phyloP scores from a whole-genome alignment of 2,329 filamentous ascomycete genomes.

The Xylariaceae sp. region DNA sequence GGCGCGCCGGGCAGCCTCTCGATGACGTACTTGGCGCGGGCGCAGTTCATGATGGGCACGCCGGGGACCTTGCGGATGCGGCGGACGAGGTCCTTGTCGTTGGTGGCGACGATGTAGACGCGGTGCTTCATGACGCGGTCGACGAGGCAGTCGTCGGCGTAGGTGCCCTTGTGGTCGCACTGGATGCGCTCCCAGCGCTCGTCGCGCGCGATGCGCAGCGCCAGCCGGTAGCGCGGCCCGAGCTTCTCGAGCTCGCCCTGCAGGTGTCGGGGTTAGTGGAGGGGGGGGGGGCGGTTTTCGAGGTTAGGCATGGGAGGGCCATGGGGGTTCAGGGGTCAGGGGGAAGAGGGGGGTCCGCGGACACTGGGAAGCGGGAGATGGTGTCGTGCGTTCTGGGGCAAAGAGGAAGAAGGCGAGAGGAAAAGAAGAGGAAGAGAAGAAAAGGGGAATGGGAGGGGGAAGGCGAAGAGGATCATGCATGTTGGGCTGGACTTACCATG shows the following conservation, averaged over 20 bases:
- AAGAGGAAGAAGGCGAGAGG: not conserved
- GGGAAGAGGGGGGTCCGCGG: not conserved
- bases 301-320: not conserved
- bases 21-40: conserved; percentile 86
- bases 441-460: not conserved
- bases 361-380: too few relatives aligned
- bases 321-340: not conserved
- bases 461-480: not conserved
- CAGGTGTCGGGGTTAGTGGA: too few relatives aligned
- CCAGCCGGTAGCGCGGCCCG: too few relatives aligned
- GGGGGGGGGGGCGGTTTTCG: too few relatives aligned
- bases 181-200: conserved; percentile 78
- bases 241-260: too few relatives aligned
- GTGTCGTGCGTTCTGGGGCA: too few relatives aligned
- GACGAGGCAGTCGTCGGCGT: conserved; percentile 17
- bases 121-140: conserved; percentile 18
- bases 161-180: conserved; percentile 74
- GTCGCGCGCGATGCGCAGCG: conserved; percentile 67
- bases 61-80: conserved; percentile 69
- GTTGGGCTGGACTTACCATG: conserved; percentile 4
- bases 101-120: conserved; percentile 58
- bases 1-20: conserved; percentile 83
- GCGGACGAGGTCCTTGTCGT: conserved; percentile 69
- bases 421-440: not conserved
- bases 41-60: conserved; percentile 72